phyloP scores from a whole-genome alignment of 2,329 filamentous ascomycete species.

The Clarireedia paspali region DNA sequence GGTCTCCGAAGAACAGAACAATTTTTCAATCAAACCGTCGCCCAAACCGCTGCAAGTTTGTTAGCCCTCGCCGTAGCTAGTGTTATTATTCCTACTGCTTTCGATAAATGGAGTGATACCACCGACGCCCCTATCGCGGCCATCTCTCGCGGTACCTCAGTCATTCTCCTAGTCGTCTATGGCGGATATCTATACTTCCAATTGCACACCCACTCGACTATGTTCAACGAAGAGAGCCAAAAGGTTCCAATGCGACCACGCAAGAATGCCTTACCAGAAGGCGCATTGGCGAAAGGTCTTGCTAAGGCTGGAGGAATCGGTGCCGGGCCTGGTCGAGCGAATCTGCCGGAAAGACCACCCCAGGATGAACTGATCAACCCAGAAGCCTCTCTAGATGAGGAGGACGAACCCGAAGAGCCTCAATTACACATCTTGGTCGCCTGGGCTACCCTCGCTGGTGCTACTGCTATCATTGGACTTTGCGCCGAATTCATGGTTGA shows the following conservation, averaged over 20 bases:
- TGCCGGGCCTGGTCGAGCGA: slow-evolving; percentile 25
- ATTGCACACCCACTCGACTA: slow-evolving; percentile 70
- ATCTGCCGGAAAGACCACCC: slow-evolving; percentile 16
- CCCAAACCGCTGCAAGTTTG: slow-evolving; percentile 72
- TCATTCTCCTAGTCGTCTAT: slow-evolving; percentile 82
- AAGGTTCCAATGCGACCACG: slow-evolving; percentile 61
- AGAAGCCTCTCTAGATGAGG: slow-evolving; percentile 37
- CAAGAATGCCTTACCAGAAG: slow-evolving; percentile 30
- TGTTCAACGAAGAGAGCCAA: slow-evolving; percentile 74
- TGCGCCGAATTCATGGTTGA: slow-evolving; percentile 74
- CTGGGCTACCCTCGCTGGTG: slow-evolving; percentile 59
- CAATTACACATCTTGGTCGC: slow-evolving; percentile 67
- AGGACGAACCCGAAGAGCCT: slow-evolving; percentile 68
- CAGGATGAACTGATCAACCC: slow-evolving; percentile 35
- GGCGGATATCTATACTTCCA: slow-evolving; percentile 82
- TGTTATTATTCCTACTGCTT: slow-evolving; percentile 85
- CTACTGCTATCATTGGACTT: slow-evolving; percentile 64
- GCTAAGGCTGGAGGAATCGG: slow-evolving; percentile 27
- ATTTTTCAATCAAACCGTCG: slow-evolving; percentile 86
- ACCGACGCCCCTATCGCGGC: slow-evolving; percentile 42
- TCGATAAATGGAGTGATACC: slow-evolving; percentile 47
- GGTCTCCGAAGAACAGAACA: slow-evolving; percentile 67
- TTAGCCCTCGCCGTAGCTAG: slow-evolving; percentile 65
- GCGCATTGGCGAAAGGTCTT: slow-evolving; percentile 25
- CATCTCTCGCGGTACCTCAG: slow-evolving; percentile 63